Conservation (phyloP, 2,329 filamentous ascomycete genomes). For the Knufia petricola region DNA sequence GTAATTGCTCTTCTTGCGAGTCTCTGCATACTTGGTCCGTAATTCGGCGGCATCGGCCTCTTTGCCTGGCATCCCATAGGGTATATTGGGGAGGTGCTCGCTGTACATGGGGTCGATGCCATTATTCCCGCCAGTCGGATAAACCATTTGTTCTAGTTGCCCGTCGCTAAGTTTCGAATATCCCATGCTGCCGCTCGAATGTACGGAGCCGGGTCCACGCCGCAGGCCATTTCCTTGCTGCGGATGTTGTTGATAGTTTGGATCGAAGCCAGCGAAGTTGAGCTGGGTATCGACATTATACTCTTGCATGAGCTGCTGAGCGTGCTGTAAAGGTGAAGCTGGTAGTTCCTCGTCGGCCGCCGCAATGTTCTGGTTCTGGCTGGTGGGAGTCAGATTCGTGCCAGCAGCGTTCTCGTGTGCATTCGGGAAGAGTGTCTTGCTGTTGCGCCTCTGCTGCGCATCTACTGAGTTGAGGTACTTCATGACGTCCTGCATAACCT, state of each 20-base stretch:
- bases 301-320: constrained; percentile 55
- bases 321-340: constrained; percentile 58
- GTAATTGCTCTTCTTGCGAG: constrained; percentile 51
- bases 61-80: constrained; percentile 68
- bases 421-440: constrained; percentile 34
- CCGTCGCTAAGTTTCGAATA: constrained; percentile 40
- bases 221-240: constrained; percentile 22
- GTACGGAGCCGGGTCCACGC: constrained; percentile 36
- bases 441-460: constrained; percentile 54
- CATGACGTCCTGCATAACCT: constrained; percentile 63
- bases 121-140: constrained; percentile 80
- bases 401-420: constrained; percentile 34
- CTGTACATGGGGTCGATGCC: constrained; percentile 92
- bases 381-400: constrained; percentile 35
- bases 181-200: constrained; percentile 43
- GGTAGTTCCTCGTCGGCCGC: constrained; percentile 49
- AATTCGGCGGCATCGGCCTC: constrained; percentile 42
- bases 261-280: constrained; percentile 54
- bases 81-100: constrained; percentile 89
- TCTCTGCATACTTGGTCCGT: constrained; percentile 39
- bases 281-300: constrained; percentile 57
- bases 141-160: constrained; percentile 65
- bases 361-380: constrained; percentile 36
- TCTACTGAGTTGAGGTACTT: constrained; percentile 57
- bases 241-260: constrained; percentile 45